A percentile compares a stretch with the other conserved stretches of the same genome.
Evolutionary conservation across 352 stramenopile species (phyloP).

Genomic region (Phytophthora citrophthora): DNA sequence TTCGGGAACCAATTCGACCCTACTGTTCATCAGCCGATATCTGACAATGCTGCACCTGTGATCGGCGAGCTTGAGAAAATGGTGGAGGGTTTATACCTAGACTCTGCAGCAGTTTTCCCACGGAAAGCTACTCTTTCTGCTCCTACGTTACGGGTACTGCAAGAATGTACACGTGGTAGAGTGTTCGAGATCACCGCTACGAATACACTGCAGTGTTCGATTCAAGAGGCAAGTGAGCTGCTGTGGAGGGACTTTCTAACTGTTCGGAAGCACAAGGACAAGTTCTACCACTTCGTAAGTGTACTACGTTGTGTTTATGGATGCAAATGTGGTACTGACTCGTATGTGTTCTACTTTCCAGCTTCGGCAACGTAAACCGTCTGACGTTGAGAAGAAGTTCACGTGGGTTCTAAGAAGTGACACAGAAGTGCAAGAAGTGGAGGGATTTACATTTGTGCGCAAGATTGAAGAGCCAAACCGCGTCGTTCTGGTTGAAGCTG

Average conservation of each 20-base stretch:
- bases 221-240: slow-evolving; percentile 20
- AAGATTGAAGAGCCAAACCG: slow-evolving; percentile 39
- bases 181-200: slow-evolving; percentile 24
- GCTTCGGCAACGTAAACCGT: slow-evolving; percentile 16
- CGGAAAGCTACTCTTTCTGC: background rate
- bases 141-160: background rate
- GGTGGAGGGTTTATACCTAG: slow-evolving; percentile 26
- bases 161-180: background rate
- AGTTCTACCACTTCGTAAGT: slow-evolving; percentile 39
- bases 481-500: slow-evolving; percentile 22
- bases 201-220: slow-evolving; percentile 13
- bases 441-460: slow-evolving; percentile 28
- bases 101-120: slow-evolving; percentile 23
- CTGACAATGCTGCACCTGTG: slow-evolving; percentile 1
- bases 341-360: background rate
- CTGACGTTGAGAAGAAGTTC: slow-evolving; percentile 35
- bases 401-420: slow-evolving; percentile 14
- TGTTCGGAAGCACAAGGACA: slow-evolving; percentile 23
- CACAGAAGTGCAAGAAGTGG: slow-evolving; percentile 6
- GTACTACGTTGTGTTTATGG: background rate
- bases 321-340: background rate
- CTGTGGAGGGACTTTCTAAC: slow-evolving; percentile 23
- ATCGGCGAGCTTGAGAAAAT: slow-evolving; percentile 29
- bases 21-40: background rate
- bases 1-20: background rate